Evolutionary conservation across 176 grass and related monocot genomes (phyloP), one percentile per base, ranked within the genome.

Genomic region (Oryza meyeriana): DNA sequence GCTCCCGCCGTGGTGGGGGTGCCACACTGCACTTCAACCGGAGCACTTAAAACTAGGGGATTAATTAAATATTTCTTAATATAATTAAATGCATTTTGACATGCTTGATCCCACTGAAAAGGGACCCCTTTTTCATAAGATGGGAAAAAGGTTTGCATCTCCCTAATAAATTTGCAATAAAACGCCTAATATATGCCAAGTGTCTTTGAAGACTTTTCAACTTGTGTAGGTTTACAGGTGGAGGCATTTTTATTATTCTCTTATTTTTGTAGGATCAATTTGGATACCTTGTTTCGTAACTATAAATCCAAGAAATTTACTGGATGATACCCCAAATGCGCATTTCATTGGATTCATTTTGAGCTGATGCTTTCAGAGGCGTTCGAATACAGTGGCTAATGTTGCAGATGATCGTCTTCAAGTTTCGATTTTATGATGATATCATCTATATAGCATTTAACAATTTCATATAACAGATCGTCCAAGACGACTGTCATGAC

Each of bases 71-170:
- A 69, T 4, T 28, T 70, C 4, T 80, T 78, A 11, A 64, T 42
- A 20, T 64, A 35, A 0, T 64, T 16, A 1, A 78, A 78, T 8
- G 61, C 58, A n/a, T 78, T 78, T 64, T 78, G 61, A n/a, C 75
- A 65, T 22, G 58, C 75, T 77, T 77, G 58, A 45, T 64, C 59
- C 73, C 38, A 78, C 30, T 64, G 4, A 12, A 78, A 78, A 1
- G 36, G 75, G 9, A 64, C 24, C 75, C 36, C 3, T 33, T 77
- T 2, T 63, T 78, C 36, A 64, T 78, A 0, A 78, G 36, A 0
- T 14, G 4, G 0, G 59, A 78, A 12, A 78, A 78, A 31, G 38
- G 26, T 31, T 78, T 65, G 26, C 73, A 76, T 14, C 50, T 76
- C 5, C 31, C 12, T 0, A 52, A 61, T 8, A 76, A 8, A 6